Percentiles rank a stretch among this genome's conserved stretches.
These are phyloP conservation scores for Clavariopsis aquatica DNA, from an alignment of 495 filamentous ascomycete species.

Conservation along the genomic window DNA sequence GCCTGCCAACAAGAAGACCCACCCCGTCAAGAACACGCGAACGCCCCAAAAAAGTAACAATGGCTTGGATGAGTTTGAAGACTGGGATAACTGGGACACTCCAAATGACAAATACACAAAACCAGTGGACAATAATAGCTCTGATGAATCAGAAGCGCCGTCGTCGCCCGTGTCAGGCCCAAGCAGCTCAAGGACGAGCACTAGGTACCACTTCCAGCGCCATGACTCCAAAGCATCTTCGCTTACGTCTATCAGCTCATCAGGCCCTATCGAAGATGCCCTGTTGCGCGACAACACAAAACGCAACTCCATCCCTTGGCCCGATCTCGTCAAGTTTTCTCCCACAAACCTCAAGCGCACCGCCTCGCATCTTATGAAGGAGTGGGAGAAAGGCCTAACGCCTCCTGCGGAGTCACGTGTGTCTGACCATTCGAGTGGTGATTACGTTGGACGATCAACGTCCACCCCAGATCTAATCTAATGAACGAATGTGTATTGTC, in stretches of 20 bases:
- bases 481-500: constrained; percentile 8
- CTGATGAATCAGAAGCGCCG: constrained; percentile 34
- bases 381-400: constrained; percentile 65
- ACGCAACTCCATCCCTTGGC: constrained; percentile 69
- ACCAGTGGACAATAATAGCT: constrained; percentile 25
- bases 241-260: constrained; percentile 31
- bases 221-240: constrained; percentile 28
- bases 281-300: constrained; percentile 34
- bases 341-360: constrained; percentile 68
- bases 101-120: constrained; percentile 34
- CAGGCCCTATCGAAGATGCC: constrained; percentile 16
- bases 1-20: constrained; percentile 31
- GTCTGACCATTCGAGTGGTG: constrained; percentile 23
- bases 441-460: constrained; percentile 34
- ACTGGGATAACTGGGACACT: constrained; percentile 45
- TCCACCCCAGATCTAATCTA: constrained; percentile 15
- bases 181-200: constrained; percentile 38
- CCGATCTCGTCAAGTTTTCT: constrained; percentile 62
- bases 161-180: constrained; percentile 33
- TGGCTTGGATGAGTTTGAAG: constrained; percentile 25
- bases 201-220: constrained; percentile 31
- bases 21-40: constrained; percentile 29
- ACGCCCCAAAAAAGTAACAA: constrained; percentile 36
- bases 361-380: constrained; percentile 72
- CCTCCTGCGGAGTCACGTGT: constrained; percentile 35